phyloP scores from a whole-genome alignment of 768 basidiomycete species.

The Zangia roseola region DNA sequence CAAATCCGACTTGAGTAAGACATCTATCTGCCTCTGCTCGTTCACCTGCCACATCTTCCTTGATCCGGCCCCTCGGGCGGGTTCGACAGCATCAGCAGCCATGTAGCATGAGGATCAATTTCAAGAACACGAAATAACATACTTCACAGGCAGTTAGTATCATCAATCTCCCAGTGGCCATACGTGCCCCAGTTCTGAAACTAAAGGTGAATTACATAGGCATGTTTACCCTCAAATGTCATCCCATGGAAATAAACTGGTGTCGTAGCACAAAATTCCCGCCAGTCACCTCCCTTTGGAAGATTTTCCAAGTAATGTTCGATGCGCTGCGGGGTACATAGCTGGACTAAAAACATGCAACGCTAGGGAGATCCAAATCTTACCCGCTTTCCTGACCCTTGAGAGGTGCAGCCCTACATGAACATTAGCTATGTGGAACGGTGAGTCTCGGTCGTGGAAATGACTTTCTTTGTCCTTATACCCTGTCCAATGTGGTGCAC shows the following conservation, averaged over 20 bases:
- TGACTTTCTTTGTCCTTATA: slow-evolving; percentile 30
- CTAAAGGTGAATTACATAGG: slow-evolving; percentile 6
- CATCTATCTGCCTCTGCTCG: no score
- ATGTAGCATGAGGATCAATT: no score
- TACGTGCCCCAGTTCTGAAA: slow-evolving; percentile 18
- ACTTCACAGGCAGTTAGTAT: slow-evolving; percentile 8
- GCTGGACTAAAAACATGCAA: no score
- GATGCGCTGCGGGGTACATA: no score
- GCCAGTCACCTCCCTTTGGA: slow-evolving; percentile 28
- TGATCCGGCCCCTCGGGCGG: no score
- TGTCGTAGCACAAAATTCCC: slow-evolving; percentile 34
- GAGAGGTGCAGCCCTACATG: slow-evolving; percentile 23
- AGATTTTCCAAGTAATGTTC: slow-evolving; percentile 32
- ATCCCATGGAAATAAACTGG: slow-evolving; percentile 26
- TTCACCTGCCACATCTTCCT: no score
- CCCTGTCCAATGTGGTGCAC: slow-evolving; percentile 24
- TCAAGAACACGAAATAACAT: no score
- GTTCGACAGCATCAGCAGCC: no score
- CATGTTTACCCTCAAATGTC: slow-evolving; percentile 16
- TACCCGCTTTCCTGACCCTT: slow-evolving; percentile 24
- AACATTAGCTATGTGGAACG: neutral
- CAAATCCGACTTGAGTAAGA: no score
- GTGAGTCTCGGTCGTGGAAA: neutral
- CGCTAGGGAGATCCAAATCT: no score
- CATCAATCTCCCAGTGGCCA: slow-evolving; percentile 27